Conservation (phyloP, 768 basidiomycete genomes). For the Mycena olivaceomarginata region DNA sequence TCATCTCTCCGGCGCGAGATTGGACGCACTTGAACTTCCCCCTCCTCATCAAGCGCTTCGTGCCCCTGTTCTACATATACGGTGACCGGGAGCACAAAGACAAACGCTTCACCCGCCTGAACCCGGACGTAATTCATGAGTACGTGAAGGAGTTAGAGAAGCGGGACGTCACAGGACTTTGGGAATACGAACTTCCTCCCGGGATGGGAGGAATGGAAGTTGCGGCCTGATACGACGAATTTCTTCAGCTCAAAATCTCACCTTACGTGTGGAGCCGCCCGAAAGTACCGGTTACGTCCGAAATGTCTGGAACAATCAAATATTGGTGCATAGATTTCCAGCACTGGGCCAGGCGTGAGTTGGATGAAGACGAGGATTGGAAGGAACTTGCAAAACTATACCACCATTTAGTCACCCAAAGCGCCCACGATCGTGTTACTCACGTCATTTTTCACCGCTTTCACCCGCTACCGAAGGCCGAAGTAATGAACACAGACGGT, state of each 20-base stretch:
- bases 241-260: conserved; percentile 6
- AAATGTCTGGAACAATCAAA: not conserved
- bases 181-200: not conserved
- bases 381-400: not conserved
- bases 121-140: not conserved
- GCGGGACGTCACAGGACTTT: not conserved
- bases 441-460: too few species aligned
- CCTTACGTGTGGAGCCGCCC: not conserved
- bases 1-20: not conserved
- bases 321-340: conserved; percentile 3
- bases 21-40: not conserved
- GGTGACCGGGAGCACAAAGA: not conserved
- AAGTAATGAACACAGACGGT: too few species aligned
- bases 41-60: not conserved
- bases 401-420: too few species aligned
- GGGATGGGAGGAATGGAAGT: accelerated
- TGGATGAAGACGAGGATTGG: not conserved
- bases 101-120: not conserved
- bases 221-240: not conserved
- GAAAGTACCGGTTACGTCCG: not conserved
- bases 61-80: not conserved
- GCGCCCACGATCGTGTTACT: not conserved
- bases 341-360: not conserved
- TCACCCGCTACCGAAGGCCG: too few species aligned
- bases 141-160: not conserved